A percentile compares a stretch with the other conserved stretches of the same genome.
Conservation (phyloP, 345 rosid species). For the Gossypium sturtianum region DNA sequence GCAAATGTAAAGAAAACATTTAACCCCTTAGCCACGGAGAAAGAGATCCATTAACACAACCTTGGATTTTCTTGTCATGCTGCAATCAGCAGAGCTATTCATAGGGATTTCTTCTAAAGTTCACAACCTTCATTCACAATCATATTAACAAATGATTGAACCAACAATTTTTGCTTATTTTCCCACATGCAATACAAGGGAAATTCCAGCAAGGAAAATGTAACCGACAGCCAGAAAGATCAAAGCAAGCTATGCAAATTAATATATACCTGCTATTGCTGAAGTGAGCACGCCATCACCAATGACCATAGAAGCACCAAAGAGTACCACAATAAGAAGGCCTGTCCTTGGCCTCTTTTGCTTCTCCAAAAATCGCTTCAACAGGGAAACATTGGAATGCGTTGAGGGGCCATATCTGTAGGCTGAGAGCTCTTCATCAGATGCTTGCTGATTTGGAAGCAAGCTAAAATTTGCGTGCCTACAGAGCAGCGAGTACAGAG, state of each 20-base stretch:
- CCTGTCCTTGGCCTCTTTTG: conserved; percentile 63
- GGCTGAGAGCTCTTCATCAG: conserved; percentile 87
- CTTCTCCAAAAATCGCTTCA: conserved; percentile 65
- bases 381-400: conserved; percentile 30
- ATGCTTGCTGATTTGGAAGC: conserved; percentile 94
- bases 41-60: background rate
- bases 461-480: conserved; percentile 79
- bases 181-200: background rate
- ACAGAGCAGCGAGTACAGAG: conserved; percentile 85
- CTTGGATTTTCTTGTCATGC: background rate
- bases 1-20: conserved; percentile 29
- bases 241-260: background rate
- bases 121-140: background rate
- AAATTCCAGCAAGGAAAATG: background rate
- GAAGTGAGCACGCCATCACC: conserved; percentile 87
- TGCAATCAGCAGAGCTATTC: background rate
- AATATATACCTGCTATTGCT: conserved; percentile 62
- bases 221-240: background rate
- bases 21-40: background rate
- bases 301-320: conserved; percentile 81
- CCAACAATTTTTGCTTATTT: background rate
- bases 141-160: background rate
- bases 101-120: background rate
- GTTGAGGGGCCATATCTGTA: conserved; percentile 59
- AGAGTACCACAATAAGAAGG: conserved; percentile 61